These are phyloP conservation scores for Rhododendron henanense DNA, from an alignment of 148 eudicot genomes.

Conservation along the genomic window DNA sequence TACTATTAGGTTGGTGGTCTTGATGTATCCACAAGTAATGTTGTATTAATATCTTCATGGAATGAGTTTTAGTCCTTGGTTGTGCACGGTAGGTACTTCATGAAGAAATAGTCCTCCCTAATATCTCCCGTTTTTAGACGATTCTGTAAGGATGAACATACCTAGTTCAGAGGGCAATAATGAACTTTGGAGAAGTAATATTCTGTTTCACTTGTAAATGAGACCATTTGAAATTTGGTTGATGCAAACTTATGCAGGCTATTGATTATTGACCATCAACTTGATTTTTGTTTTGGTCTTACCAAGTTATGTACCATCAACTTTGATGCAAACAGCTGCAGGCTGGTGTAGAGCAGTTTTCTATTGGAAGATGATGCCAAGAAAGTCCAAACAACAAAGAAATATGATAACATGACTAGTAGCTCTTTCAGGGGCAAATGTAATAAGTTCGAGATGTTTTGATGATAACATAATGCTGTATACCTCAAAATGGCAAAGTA, in stretches of 20 bases:
- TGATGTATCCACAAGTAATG: not conserved
- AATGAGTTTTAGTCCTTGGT: not conserved
- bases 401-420: not conserved
- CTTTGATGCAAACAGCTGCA: not conserved
- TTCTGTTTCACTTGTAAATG: not conserved
- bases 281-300: not conserved
- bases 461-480: not conserved
- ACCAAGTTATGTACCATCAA: not conserved
- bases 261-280: not conserved
- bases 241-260: not conserved
- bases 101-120: not conserved
- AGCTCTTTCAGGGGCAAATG: not conserved
- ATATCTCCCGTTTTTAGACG: not conserved
- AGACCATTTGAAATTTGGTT: not conserved
- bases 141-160: not conserved
- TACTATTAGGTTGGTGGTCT: not conserved
- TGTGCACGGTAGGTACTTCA: not conserved
- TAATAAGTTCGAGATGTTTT: not conserved
- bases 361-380: not conserved
- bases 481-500: not conserved
- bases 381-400: not conserved
- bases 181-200: not conserved
- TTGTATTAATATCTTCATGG: not conserved
- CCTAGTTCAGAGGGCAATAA: not conserved
- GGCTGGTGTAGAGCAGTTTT: not conserved